Conservation (phyloP, 2,329 filamentous ascomycete genomes). For the Alternaria hordeiaustralica region DNA sequence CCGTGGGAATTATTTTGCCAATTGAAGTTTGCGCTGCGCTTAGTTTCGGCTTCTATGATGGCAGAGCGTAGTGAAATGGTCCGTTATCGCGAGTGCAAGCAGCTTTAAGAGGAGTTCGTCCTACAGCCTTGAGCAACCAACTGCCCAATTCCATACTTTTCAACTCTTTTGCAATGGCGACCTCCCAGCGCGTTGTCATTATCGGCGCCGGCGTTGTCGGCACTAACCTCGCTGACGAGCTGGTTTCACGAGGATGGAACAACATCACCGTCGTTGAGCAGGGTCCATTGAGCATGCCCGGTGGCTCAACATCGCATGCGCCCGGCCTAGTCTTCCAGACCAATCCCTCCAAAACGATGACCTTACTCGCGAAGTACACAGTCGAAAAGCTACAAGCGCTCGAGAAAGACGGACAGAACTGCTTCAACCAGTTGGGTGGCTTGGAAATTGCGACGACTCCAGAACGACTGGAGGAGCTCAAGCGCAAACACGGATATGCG, state of each 20-base stretch:
- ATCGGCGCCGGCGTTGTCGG: constrained; percentile 69
- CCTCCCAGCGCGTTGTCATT: constrained; percentile 51
- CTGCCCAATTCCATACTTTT: background rate
- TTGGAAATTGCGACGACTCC: constrained; percentile 68
- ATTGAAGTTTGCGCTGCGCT: constrained; percentile 29
- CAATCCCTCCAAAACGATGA: constrained; percentile 65
- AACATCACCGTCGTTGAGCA: constrained; percentile 71
- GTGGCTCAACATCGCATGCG: constrained; percentile 70
- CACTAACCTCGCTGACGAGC: constrained; percentile 68
- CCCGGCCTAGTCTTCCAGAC: constrained; percentile 71
- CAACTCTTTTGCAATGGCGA: constrained; percentile 26
- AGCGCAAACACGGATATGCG: constrained; percentile 67
- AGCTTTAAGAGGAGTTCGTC: constrained; percentile 18
- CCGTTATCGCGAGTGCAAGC: constrained; percentile 30
- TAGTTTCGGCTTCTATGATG: constrained; percentile 27
- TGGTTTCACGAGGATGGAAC: constrained; percentile 66
- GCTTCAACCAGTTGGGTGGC: constrained; percentile 69
- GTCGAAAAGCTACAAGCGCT: constrained; percentile 65
- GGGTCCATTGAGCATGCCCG: constrained; percentile 67
- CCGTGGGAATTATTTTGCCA: constrained; percentile 31
- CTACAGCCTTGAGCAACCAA: background rate
- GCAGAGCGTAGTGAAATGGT: constrained; percentile 21
- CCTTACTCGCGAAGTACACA: constrained; percentile 65
- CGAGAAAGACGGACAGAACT: constrained; percentile 51
- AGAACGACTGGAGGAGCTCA: constrained; percentile 65